These are phyloP conservation scores for Helicocarpus griseus DNA, from an alignment of 2,329 filamentous ascomycete species.

Conservation along the genomic window DNA sequence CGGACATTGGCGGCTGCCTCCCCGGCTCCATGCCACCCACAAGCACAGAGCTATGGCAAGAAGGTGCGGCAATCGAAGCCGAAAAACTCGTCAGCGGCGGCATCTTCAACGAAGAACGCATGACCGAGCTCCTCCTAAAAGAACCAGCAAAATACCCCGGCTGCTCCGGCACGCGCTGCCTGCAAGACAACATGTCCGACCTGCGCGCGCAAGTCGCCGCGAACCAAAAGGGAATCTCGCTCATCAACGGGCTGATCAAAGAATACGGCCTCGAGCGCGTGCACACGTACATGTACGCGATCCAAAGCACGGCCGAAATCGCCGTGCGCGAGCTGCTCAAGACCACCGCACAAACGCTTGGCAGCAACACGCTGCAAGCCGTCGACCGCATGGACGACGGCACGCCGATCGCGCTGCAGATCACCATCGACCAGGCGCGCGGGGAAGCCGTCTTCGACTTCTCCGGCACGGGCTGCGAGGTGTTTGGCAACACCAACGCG, in stretches of 20 bases:
- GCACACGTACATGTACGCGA: conserved; percentile 73
- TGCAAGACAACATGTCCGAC: conserved; percentile 77
- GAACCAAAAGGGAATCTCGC: conserved; percentile 73
- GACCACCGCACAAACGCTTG: conserved; percentile 58
- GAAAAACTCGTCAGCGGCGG: conserved; percentile 63
- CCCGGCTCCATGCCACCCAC: conserved; percentile 70
- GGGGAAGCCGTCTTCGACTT: conserved; percentile 75
- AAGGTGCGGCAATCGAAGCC: conserved; percentile 38
- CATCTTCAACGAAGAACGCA: conserved; percentile 66
- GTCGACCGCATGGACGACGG: conserved; percentile 84
- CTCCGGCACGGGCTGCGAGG: conserved; percentile 66
- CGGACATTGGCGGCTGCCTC: conserved; percentile 74
- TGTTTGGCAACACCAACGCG: conserved; percentile 72
- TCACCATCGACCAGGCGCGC: conserved; percentile 63
- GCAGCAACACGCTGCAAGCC: conserved; percentile 59
- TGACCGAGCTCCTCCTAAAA: conserved; percentile 59
- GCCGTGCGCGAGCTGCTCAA: conserved; percentile 67
- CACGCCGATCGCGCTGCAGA: conserved; percentile 62
- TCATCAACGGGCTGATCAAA: conserved; percentile 63
- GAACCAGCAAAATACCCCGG: conserved; percentile 67
- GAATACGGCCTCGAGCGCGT: conserved; percentile 72
- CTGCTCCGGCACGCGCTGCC: conserved; percentile 67
- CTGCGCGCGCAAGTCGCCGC: conserved; percentile 79
- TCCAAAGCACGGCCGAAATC: conserved; percentile 69
- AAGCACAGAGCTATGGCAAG: conserved; percentile 38